Base-by-base conservation (phyloP, 2,329 filamentous ascomycete species). In the Sporothrix inflata region DNA sequence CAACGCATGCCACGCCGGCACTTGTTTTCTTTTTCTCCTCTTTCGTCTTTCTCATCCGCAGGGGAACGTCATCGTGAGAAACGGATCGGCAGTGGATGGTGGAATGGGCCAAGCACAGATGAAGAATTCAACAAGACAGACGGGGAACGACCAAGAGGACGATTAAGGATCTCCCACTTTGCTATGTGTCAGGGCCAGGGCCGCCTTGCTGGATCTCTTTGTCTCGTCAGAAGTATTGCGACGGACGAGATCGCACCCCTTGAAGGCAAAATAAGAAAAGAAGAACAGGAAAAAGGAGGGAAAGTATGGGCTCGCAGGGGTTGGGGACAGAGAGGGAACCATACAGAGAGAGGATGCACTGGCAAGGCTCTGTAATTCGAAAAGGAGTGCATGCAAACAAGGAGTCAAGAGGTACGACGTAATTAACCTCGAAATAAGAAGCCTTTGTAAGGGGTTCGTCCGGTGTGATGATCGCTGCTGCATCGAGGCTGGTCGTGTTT, bases 71-170 rank as follows among this genome's bases (percentile, higher is more conserved):
- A 60, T 60, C 38, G 67, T 60, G 51, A 70, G 53, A 61, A 61
- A 70, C 51, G 68, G 68, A 70, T 70, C 68, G 53, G 9, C 68
- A 60, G 51, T 38, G 14, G 38, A 45, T n/a, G 51, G 21, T 42
- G 68, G 55, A 63, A 70, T 70, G 68, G 51, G 38, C 24, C 38
- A 47, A 57, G 42, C 11, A 34, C n/a, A 19, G 34, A 27, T 21
- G 19, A 53, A 63, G 69, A 51, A 63, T 57, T 60, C 21, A 14
- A 45, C 14, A 2, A 40, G 34, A 40, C 24, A 7, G n/a, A 38
- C n/a, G 16, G 45, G 40, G 63, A 42, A n/a, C 63, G 24, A 21
- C 42, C 16, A 47, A 16, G 6, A 1, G 24, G 19, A 21, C n/a
- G 49, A 60, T 24, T 4, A 68, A 40, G 21, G 47, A 63, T 63